Conservation (phyloP, 345 rosid species). For the Eucalyptus tenuipes region DNA sequence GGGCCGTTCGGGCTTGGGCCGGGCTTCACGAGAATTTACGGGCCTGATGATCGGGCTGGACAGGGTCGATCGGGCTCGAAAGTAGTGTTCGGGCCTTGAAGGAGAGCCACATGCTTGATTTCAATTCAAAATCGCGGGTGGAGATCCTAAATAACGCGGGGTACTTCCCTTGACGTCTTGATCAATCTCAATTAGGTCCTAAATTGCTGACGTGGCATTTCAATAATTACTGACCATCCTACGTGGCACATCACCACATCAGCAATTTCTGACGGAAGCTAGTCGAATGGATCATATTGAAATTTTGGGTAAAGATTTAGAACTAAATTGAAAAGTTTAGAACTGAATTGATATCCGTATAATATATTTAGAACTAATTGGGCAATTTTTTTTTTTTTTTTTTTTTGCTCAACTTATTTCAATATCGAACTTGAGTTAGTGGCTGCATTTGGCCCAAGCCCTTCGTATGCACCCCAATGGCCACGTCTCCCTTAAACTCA, state of each 20-base stretch:
- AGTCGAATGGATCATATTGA: rapidly evolving
- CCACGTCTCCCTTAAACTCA: neutral
- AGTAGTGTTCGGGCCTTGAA: neutral
- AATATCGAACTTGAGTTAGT: neutral
- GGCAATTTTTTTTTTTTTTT: rapidly evolving
- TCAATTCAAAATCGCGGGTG: neutral
- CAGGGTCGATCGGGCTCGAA: neutral
- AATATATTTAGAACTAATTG: too few species aligned
- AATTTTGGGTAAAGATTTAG: rapidly evolving
- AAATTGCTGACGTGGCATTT: neutral
- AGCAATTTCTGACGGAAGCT: rapidly evolving
- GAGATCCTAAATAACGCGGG: neutral
- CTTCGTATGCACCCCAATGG: neutral
- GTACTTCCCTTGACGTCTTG: neutral
- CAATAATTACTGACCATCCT: neutral
- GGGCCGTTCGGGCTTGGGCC: neutral
- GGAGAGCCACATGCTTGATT: neutral
- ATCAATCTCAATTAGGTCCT: neutral
- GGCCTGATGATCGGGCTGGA: neutral
- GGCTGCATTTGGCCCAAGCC: neutral
- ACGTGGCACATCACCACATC: rapidly evolving
- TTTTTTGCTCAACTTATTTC: rapidly evolving
- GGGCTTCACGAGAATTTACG: neutral
- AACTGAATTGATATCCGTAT: rapidly evolving
- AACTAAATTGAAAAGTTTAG: rapidly evolving